A percentile compares a stretch with the other conserved stretches of the same genome.
Evolutionary conservation across 2,329 filamentous ascomycete genomes (phyloP).

Genomic region (Moelleriella libera): DNA sequence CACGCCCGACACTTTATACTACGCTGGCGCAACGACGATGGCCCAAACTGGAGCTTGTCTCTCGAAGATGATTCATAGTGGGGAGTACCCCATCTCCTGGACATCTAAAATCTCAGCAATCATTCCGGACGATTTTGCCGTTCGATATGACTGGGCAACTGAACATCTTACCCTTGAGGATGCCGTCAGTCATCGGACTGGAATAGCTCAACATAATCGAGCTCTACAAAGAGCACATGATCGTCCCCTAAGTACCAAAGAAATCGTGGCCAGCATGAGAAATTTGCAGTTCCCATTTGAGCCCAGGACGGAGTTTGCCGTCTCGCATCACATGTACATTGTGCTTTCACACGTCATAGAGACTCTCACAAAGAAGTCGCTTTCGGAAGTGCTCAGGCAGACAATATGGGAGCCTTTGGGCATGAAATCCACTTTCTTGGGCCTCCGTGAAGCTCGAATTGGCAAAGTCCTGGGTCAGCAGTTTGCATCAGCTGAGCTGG

Average conservation of each 20-base stretch:
- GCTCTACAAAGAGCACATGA: slow-evolving; percentile 11
- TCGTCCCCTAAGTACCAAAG: slow-evolving; percentile 10
- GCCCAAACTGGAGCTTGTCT: slow-evolving; percentile 36
- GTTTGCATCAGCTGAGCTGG: slow-evolving; percentile 4
- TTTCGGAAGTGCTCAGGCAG: slow-evolving; percentile 25
- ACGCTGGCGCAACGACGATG: slow-evolving; percentile 41
- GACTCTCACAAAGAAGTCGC: slow-evolving; percentile 17
- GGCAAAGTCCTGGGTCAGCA: slow-evolving; percentile 1
- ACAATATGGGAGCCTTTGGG: slow-evolving; percentile 29
- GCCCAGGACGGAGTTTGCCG: slow-evolving; percentile 29
- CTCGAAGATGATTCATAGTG: slow-evolving; percentile 32
- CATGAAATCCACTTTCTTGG: slow-evolving; percentile 28
- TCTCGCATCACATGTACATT: slow-evolving; percentile 36
- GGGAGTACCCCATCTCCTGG: slow-evolving; percentile 19
- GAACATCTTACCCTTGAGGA: slow-evolving; percentile 38
- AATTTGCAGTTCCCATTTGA: slow-evolving; percentile 28
- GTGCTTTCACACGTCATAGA: slow-evolving; percentile 30
- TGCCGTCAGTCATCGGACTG: slow-evolving; percentile 35
- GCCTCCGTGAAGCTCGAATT: slow-evolving; percentile 8
- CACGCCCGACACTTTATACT: slow-evolving; percentile 35
- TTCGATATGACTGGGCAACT: slow-evolving; percentile 29
- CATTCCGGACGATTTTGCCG: slow-evolving; percentile 36
- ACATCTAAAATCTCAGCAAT: slow-evolving; percentile 28
- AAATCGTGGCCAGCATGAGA: slow-evolving; percentile 27
- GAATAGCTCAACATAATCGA: slow-evolving; percentile 28